Base-by-base conservation (phyloP, 257 asterid genomes). In the Nicotiana otophora region DNA sequence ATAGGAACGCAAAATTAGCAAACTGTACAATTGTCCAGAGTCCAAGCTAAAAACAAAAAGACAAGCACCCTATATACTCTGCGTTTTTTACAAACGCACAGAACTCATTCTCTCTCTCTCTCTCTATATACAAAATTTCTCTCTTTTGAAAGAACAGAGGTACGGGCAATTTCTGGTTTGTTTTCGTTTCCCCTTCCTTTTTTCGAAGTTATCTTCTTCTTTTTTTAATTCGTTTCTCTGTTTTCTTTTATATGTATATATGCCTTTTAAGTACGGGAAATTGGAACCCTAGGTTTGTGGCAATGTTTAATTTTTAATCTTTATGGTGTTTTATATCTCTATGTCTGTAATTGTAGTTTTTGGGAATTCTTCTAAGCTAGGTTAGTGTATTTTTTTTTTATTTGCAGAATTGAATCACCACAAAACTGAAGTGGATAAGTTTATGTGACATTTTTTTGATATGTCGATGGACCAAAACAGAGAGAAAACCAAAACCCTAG, bases 401-500 rank as follows among this genome's bases (percentile, higher is more conserved):
- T 53, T 48, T 48, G 62, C 80, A 74, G 62, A 48, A 42, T 23
- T 72, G 79, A 48, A 15, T 15, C 11, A 17, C 34, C 16, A 39
- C 23, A 10, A 15, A 46, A 42, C 60, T 42, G 78, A 72, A 72
- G 78, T 46, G 58, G 23, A 20, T 48, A 28, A 48, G 62, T 26
- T 20, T 72, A 15, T 72, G 60, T 28, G 58, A 65, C 39, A 16
- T 46, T 64, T 82, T 61, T 20, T n/a, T 28, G 57, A 12, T 61
- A 63, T 61, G 60, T 79, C 54, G 77, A 80, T 42, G 17, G 58
- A 42, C 10, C 26, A 54, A 80, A 80, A 46, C 3, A 15, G 20
- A 64, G 46, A 39, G 77, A 46, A 46, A 15, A 48, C 67, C 14
- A 23, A 74, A 64, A 34, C 72, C 77, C 66, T 85, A 42, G 83